Evolutionary conservation across 805 yeast genomes (phyloP).

Genomic region (Brettanomyces sp.): DNA sequence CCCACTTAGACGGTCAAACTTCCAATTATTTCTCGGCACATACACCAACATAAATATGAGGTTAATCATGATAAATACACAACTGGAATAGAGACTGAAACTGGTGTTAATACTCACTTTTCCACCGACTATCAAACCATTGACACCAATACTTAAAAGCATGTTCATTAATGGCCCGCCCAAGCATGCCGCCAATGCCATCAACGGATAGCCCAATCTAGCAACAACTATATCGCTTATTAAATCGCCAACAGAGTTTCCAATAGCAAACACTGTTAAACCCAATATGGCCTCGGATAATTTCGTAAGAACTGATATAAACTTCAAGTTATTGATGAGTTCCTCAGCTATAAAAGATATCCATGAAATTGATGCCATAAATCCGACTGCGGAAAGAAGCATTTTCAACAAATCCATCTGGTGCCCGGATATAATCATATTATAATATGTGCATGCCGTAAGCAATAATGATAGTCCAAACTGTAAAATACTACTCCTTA

Average conservation of each 20-base stretch:
- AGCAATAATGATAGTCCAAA: constrained; percentile 1
- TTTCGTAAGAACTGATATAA: constrained; percentile 47
- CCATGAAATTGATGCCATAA: constrained; percentile 55
- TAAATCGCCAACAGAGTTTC: constrained; percentile 87
- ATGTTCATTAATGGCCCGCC: constrained; percentile 83
- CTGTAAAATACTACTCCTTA: constrained; percentile 7
- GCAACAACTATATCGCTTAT: constrained; percentile 79
- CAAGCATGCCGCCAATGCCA: constrained; percentile 94
- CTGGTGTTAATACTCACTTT: constrained; percentile 22
- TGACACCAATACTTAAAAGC: constrained; percentile 71
- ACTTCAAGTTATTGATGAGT: constrained; percentile 54
- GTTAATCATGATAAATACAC: constrained; percentile 29
- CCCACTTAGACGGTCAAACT: constrained; percentile 31
- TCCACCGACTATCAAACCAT: constrained; percentile 44
- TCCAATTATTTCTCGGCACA: constrained; percentile 35
- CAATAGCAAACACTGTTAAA: constrained; percentile 79
- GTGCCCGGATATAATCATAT: constrained; percentile 8
- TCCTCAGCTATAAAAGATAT: constrained; percentile 63
- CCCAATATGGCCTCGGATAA: constrained; percentile 79
- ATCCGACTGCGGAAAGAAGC: constrained; percentile 45
- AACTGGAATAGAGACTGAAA: constrained; percentile 31
- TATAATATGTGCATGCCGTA: constrained; percentile 9
- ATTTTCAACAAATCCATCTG: constrained; percentile 17
- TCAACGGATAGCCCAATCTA: constrained; percentile 68
- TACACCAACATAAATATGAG: constrained; percentile 27